Conservation (phyloP, 2,329 filamentous ascomycete genomes). For the Pleurostoma richardsiae region DNA sequence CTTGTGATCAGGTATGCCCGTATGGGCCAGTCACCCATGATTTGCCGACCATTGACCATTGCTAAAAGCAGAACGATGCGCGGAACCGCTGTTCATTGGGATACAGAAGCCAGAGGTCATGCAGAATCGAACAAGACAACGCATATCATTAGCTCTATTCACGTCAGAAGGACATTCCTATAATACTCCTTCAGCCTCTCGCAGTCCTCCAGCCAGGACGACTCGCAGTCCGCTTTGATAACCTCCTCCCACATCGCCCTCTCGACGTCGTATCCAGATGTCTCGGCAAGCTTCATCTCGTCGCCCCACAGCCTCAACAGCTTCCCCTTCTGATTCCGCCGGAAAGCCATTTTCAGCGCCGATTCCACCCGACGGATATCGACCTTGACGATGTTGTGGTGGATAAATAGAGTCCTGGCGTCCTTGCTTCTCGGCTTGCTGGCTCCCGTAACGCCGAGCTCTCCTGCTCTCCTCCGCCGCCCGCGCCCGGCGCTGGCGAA, state of each 20-base stretch:
- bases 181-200: constrained; percentile 29
- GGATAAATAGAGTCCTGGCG: constrained; percentile 24
- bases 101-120: too few species aligned
- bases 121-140: too few species aligned
- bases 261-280: constrained; percentile 25
- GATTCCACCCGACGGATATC: constrained; percentile 20
- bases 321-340: constrained; percentile 13
- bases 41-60: too few species aligned
- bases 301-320: constrained; percentile 21
- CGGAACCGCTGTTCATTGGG: too few species aligned
- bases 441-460: not conserved
- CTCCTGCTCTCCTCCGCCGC: not conserved
- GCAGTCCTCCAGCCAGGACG: constrained; percentile 15
- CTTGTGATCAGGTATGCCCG: too few species aligned
- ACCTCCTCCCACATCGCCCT: constrained; percentile 23
- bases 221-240: constrained; percentile 19
- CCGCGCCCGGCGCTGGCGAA: constrained; percentile 1
- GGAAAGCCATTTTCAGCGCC: constrained; percentile 11
- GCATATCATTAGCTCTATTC: too few species aligned
- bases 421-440: constrained; percentile 9
- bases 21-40: too few species aligned
- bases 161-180: constrained; percentile 31
- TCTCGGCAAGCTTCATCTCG: constrained; percentile 13
- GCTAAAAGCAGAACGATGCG: too few species aligned
- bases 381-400: constrained; percentile 30